Conservation (phyloP, 179 eudicot genomes). For the Silene noctiflora region DNA sequence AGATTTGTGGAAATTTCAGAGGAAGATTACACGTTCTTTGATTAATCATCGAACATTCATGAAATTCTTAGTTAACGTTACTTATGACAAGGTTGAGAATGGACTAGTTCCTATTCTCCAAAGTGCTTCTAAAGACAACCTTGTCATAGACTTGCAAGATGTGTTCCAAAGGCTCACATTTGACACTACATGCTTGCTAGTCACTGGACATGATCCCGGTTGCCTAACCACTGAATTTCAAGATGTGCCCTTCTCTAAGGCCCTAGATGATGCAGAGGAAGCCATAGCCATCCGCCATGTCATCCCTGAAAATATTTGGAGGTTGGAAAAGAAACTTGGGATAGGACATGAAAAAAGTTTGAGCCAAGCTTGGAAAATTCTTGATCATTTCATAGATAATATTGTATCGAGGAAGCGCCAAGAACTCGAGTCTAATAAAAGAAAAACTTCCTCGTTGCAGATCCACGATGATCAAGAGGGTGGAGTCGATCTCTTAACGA, state of each 20-base stretch:
- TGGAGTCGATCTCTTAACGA: constrained; percentile 38
- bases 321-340: constrained; percentile 34
- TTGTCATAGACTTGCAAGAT: constrained; percentile 48
- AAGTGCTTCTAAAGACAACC: constrained; percentile 24
- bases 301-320: constrained; percentile 40
- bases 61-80: constrained; percentile 29
- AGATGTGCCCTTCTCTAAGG: constrained; percentile 42
- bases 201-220: constrained; percentile 43
- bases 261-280: constrained; percentile 50
- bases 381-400: constrained; percentile 32
- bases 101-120: constrained; percentile 52
- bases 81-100: constrained; percentile 35
- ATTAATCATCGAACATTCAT: constrained; percentile 34
- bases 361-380: constrained; percentile 37
- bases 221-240: constrained; percentile 39
- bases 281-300: constrained; percentile 40
- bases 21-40: constrained; percentile 31
- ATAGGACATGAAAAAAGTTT: constrained; percentile 35
- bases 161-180: constrained; percentile 51
- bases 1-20: constrained; percentile 44
- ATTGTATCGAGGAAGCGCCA: constrained; percentile 32
- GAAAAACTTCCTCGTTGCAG: not conserved
- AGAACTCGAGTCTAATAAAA: constrained; percentile 10
- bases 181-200: constrained; percentile 41
- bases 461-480: constrained; percentile 20